These are phyloP conservation scores for Pleurotus giganteus DNA, from an alignment of 768 basidiomycete species.

Conservation along the genomic window DNA sequence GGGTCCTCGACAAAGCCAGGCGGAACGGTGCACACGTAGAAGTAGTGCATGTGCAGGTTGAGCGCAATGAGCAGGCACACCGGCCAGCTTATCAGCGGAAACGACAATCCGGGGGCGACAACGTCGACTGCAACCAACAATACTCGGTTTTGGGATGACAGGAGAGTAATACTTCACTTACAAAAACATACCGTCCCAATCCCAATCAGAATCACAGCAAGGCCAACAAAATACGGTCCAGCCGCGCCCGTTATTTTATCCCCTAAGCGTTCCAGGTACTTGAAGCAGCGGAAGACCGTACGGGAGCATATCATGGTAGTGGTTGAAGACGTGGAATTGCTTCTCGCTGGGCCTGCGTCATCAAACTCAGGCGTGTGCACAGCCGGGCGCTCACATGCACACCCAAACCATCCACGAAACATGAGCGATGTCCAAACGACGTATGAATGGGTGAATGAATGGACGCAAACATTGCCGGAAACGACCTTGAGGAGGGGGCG, in stretches of 20 bases:
- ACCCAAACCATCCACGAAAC: neutral
- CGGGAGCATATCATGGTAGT: slow-evolving; percentile 41
- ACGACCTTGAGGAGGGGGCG: too few relatives aligned
- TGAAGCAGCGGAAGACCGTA: slow-evolving; percentile 51
- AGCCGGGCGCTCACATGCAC: too few relatives aligned
- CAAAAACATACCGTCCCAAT: slow-evolving; percentile 78
- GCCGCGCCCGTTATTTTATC: slow-evolving; percentile 87
- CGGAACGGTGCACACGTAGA: slow-evolving; percentile 71
- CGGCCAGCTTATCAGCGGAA: slow-evolving; percentile 59
- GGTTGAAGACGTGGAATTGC: neutral
- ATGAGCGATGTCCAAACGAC: neutral
- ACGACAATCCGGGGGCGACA: slow-evolving; percentile 63
- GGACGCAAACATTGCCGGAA: too few relatives aligned
- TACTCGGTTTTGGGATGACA: slow-evolving; percentile 5
- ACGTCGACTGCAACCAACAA: slow-evolving; percentile 62
- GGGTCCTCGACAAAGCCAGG: slow-evolving; percentile 81
- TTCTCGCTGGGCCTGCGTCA: neutral
- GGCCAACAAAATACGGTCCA: slow-evolving; percentile 83
- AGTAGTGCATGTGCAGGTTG: slow-evolving; percentile 84
- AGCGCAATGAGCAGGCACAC: slow-evolving; percentile 70
- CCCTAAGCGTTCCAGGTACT: slow-evolving; percentile 64
- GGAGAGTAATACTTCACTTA: slow-evolving; percentile 36
- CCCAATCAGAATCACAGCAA: slow-evolving; percentile 74
- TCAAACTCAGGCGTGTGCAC: too few relatives aligned
- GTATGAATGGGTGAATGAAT: too few relatives aligned